phyloP scores from a whole-genome alignment of 225 moss, liverwort and hornwort species.

The Lunularia cruciata region DNA sequence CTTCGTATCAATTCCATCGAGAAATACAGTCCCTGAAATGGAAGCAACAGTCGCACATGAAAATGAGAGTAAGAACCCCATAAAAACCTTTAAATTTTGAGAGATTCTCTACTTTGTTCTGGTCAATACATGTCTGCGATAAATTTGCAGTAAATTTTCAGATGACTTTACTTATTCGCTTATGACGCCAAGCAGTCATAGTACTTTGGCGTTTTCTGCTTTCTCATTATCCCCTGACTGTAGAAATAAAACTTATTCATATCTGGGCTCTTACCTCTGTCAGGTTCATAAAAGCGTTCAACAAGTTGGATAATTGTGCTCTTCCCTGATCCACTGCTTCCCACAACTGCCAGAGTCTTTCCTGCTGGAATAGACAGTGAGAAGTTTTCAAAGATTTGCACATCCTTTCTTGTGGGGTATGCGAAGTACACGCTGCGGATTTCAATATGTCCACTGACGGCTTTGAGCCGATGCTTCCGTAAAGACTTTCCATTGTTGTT shows the following conservation, averaged over 20 bases:
- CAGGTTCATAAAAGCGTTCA: conserved; percentile 38
- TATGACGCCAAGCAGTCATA: too few species aligned
- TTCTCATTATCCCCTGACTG: too few species aligned
- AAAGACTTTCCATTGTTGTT: neutral
- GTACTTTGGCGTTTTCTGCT: too few species aligned
- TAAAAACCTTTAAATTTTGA: too few species aligned
- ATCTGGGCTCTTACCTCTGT: neutral
- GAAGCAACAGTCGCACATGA: neutral
- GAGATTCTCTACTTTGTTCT: too few species aligned
- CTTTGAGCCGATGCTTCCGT: conserved; percentile 23
- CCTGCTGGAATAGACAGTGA: conserved; percentile 23
- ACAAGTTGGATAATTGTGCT: conserved; percentile 29
- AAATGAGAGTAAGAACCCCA: too few species aligned
- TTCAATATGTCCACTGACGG: conserved; percentile 41
- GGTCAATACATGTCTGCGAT: too few species aligned
- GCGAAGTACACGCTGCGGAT: conserved; percentile 23
- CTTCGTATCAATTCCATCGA: conserved; percentile 47
- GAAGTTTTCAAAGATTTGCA: conserved; percentile 27
- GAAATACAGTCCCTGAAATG: conserved; percentile 48
- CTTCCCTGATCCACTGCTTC: conserved; percentile 36
- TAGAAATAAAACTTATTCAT: too few species aligned
- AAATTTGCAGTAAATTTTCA: too few species aligned
- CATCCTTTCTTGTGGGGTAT: conserved; percentile 29
- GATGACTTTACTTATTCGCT: too few species aligned
- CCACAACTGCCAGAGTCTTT: conserved; percentile 30